Conservation (phyloP, 2,329 filamentous ascomycete species). For the Aspergillus quadricinctus region DNA sequence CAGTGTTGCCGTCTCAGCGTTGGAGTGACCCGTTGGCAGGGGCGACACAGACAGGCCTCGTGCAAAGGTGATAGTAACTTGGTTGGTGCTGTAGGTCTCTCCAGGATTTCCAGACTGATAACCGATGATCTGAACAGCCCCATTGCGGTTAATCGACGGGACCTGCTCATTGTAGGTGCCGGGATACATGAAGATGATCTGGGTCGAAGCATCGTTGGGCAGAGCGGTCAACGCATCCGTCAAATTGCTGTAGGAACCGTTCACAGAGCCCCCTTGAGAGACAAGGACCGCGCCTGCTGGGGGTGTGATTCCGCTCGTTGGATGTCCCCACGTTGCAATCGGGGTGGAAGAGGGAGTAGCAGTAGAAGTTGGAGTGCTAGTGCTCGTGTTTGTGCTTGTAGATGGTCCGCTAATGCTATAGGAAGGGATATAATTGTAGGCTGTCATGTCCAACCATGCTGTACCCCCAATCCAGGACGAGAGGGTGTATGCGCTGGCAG, state of each 20-base stretch:
- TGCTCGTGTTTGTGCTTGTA: not conserved
- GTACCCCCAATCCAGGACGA: constrained; percentile 38
- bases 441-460: constrained; percentile 40
- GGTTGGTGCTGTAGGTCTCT: constrained; percentile 11
- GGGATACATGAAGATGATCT: constrained; percentile 35
- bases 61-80: constrained; percentile 17
- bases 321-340: constrained; percentile 28
- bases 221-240: constrained; percentile 35
- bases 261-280: constrained; percentile 27
- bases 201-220: constrained; percentile 27
- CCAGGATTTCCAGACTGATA: constrained; percentile 15
- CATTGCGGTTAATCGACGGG: constrained; percentile 15
- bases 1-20: constrained; percentile 22
- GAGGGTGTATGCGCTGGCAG: constrained; percentile 35
- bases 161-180: constrained; percentile 17
- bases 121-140: constrained; percentile 18
- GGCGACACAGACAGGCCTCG: constrained; percentile 20
- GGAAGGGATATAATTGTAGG: constrained; percentile 37
- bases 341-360: not conserved
- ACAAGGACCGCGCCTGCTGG: constrained; percentile 43
- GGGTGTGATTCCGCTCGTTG: constrained; percentile 40
- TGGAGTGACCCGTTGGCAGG: constrained; percentile 18
- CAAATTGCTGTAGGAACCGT: constrained; percentile 30
- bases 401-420: constrained; percentile 24
- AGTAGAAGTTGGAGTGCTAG: constrained; percentile 12